These are phyloP conservation scores for Stephanodiscus minutulus DNA, from an alignment of 108 stramenopile genomes.

Conservation along the genomic window DNA sequence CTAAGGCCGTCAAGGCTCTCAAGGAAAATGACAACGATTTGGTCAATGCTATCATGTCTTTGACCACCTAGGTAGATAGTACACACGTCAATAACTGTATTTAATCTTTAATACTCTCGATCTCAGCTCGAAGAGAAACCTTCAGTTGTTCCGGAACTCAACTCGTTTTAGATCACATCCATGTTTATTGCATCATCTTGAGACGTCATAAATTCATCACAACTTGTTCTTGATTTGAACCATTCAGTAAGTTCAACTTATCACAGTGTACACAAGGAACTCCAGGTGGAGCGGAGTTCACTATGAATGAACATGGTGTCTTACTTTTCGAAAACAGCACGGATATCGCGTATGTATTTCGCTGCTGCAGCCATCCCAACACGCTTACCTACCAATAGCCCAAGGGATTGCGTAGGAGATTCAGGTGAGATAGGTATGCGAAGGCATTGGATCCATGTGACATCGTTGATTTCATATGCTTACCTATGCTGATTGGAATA, in stretches of 20 bases:
- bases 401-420: too few species aligned
- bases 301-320: not conserved
- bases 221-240: too few species aligned
- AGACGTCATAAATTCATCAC: not conserved
- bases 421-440: too few species aligned
- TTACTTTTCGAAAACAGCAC: slow-evolving; percentile 45
- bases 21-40: slow-evolving; percentile 96
- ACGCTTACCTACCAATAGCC: slow-evolving; percentile 45
- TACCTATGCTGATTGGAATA: slow-evolving; percentile 45
- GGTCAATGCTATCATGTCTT: slow-evolving; percentile 98
- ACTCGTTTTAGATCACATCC: not conserved
- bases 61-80: slow-evolving; percentile 74
- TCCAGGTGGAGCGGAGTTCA: not conserved
- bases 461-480: too few species aligned
- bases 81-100: slow-evolving; percentile 1
- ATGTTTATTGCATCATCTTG: not conserved
- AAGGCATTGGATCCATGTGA: too few species aligned
- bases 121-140: not conserved
- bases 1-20: slow-evolving; percentile 92
- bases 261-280: too few species aligned
- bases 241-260: not conserved
- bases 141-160: not conserved
- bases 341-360: slow-evolving; percentile 59
- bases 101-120: slow-evolving; percentile 6
- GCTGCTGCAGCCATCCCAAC: slow-evolving; percentile 40